A percentile compares a stretch with the other conserved stretches of the same genome.
These are phyloP conservation scores for Beauveria sp. DNA, from an alignment of 2,329 filamentous ascomycete species.

Conservation along the genomic window DNA sequence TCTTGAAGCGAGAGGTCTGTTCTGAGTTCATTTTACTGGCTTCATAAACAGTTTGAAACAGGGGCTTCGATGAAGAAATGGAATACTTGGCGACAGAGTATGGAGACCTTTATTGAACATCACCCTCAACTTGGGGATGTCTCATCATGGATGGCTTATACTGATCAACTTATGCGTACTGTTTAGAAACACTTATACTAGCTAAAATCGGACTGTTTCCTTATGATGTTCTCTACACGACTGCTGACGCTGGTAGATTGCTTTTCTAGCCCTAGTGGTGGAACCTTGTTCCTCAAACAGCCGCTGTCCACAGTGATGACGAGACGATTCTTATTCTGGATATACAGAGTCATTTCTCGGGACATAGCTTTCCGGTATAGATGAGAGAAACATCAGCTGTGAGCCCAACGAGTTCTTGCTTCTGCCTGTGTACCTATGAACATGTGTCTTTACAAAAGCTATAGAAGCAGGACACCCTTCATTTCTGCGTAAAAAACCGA, in stretches of 20 bases:
- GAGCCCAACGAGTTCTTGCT: not conserved
- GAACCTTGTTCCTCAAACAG: not conserved
- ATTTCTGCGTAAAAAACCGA: not conserved
- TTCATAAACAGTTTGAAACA: not conserved
- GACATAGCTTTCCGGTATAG: not conserved
- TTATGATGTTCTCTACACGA: not conserved
- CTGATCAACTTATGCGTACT: not conserved
- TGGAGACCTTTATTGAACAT: not conserved
- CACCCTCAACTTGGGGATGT: not conserved
- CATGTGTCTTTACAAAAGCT: not conserved
- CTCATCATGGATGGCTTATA: not conserved
- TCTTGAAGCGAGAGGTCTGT: not conserved
- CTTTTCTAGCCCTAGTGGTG: not conserved
- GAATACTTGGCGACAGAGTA: not conserved
- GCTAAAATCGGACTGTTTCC: not conserved
- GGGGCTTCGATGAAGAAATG: not conserved
- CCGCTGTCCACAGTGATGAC: not conserved
- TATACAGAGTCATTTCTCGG: not conserved
- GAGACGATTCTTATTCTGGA: not conserved
- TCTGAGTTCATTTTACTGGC: not conserved
- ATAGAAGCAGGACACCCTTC: not conserved
- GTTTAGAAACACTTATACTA: not conserved
- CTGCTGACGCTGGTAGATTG: not conserved
- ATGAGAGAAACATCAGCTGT: not conserved
- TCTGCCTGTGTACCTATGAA: not conserved